These are phyloP conservation scores for Penicillium egyptiacum DNA, from an alignment of 495 filamentous ascomycete genomes.

Conservation along the genomic window DNA sequence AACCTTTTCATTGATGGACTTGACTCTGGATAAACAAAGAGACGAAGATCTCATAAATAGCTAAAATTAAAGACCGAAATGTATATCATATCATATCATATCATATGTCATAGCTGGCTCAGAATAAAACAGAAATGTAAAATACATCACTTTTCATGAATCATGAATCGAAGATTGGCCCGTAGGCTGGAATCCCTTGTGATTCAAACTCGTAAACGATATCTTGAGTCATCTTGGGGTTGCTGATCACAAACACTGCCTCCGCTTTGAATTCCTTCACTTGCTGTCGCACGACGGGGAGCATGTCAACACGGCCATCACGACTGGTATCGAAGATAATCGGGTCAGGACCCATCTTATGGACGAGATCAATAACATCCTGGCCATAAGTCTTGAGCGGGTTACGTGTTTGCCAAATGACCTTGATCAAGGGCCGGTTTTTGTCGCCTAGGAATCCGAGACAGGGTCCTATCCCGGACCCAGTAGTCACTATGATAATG, in stretches of 20 bases:
- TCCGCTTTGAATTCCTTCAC: constrained; percentile 58
- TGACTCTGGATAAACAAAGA: neutral
- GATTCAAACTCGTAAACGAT: constrained; percentile 66
- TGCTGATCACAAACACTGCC: constrained; percentile 69
- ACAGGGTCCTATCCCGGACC: constrained; percentile 68
- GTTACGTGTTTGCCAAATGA: constrained; percentile 54
- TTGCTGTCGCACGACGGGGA: constrained; percentile 54
- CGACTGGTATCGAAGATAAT: constrained; percentile 51
- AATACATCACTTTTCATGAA: constrained; percentile 2
- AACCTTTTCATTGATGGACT: neutral
- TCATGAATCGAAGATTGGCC: constrained; percentile 72
- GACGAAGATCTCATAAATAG: neutral
- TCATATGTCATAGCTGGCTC: neutral
- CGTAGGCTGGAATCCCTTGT: constrained; percentile 64
- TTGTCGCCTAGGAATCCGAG: constrained; percentile 36
- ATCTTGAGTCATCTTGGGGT: constrained; percentile 63
- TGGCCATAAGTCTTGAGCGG: constrained; percentile 52
- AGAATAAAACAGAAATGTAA: neutral
- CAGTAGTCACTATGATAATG: constrained; percentile 68
- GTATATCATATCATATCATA: neutral
- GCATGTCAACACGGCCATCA: constrained; percentile 48
- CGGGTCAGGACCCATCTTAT: constrained; percentile 49
- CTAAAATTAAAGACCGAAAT: neutral
- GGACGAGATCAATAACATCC: constrained; percentile 46
- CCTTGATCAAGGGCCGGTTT: constrained; percentile 41